phyloP scores from a whole-genome alignment of 208 protist genomes.

The Jaenimonas drosophilae region DNA sequence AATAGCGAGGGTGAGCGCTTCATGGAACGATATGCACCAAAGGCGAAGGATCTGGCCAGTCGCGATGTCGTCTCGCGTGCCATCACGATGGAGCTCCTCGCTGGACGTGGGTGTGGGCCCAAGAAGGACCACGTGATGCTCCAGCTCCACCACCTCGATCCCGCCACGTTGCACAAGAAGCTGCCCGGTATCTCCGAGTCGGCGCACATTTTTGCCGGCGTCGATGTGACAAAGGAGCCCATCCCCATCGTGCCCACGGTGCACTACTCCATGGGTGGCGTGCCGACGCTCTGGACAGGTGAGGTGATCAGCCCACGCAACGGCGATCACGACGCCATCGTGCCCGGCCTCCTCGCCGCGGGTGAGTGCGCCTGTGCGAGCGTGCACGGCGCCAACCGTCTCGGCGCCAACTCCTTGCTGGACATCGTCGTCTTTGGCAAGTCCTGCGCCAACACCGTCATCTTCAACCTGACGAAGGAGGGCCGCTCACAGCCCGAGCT shows the following conservation, averaged over 20 bases:
- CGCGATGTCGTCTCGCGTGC: constrained; percentile 99
- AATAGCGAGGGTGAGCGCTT: constrained; percentile 98
- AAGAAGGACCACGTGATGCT: constrained; percentile 97
- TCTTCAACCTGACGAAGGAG: constrained; percentile 90
- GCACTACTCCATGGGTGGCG: constrained; percentile 99
- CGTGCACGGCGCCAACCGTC: constrained; percentile 98
- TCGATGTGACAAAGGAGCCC: constrained; percentile 99
- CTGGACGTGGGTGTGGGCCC: constrained; percentile 87
- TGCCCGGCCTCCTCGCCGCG: constrained; percentile 96
- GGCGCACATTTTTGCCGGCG: constrained; percentile 98
- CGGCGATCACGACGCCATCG: constrained; percentile 90
- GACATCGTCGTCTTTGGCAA: constrained; percentile 99
- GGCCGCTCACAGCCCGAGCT: constrained; percentile 82
- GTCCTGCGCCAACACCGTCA: constrained; percentile 92
- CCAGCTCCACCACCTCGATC: constrained; percentile 96
- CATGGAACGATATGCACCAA: constrained; percentile 98
- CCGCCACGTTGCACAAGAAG: constrained; percentile 93
- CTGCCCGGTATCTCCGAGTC: constrained; percentile 99
- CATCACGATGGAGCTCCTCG: constrained; percentile 97
- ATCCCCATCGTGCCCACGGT: constrained; percentile 99
- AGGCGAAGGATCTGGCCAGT: constrained; percentile 98
- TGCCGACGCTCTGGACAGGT: constrained; percentile 88
- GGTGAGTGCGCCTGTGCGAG: constrained; percentile 97
- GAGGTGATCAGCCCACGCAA: constrained; percentile 85
- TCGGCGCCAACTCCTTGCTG: constrained; percentile 98